Conservation (phyloP, 2,329 filamentous ascomycete genomes). For the Fusarium sp. region DNA sequence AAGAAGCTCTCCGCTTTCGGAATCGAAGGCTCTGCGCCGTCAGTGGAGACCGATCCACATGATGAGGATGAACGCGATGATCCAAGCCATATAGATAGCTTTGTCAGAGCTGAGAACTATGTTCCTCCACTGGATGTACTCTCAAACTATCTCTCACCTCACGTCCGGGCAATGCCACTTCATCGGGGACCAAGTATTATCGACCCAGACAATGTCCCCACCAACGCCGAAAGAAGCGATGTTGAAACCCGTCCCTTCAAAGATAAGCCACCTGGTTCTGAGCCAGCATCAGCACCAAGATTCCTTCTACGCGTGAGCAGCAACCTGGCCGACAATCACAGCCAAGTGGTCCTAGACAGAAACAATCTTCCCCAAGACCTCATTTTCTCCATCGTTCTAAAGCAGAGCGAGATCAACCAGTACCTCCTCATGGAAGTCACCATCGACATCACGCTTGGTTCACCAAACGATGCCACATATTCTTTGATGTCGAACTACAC, state of each 20-base stretch:
- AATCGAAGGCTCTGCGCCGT: accelerated
- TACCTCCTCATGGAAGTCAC: not conserved
- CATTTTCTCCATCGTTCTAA: not conserved
- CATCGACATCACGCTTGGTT: not conserved
- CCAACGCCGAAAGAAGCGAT: accelerated
- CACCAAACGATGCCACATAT: not conserved
- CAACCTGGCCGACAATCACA: not conserved
- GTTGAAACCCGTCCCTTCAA: accelerated
- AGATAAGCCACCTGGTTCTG: not conserved
- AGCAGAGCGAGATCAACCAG: not conserved
- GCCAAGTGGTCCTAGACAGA: not conserved
- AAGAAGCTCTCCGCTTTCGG: not conserved
- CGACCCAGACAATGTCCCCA: not conserved
- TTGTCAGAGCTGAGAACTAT: not conserved
- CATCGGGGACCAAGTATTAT: not conserved
- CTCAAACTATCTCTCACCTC: not conserved
- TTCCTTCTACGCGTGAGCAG: not conserved
- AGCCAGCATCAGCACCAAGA: not conserved
- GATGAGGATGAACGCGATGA: not conserved
- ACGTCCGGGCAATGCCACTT: not conserved
- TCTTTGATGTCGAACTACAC: not conserved
- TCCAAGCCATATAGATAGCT: not conserved
- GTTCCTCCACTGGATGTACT: not conserved
- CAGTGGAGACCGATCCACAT: accelerated
- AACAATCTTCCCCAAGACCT: not conserved